These are phyloP conservation scores for Omphalotus guepiniiformis DNA, from an alignment of 768 basidiomycete genomes.

Conservation along the genomic window DNA sequence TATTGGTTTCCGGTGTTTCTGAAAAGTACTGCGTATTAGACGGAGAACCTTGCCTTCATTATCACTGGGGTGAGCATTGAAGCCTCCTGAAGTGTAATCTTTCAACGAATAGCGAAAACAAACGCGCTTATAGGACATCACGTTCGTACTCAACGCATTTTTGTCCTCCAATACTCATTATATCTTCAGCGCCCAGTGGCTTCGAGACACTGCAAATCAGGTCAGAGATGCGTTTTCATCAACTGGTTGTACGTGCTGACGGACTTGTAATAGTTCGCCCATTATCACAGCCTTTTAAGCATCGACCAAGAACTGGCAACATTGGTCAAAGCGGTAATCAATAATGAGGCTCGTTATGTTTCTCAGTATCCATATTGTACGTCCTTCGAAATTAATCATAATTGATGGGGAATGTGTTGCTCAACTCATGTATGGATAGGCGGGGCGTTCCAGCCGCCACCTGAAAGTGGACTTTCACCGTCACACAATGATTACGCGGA, in stretches of 20 bases:
- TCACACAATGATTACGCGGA: conserved; percentile 67
- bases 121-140: conserved; percentile 52
- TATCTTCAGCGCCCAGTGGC: conserved; percentile 61
- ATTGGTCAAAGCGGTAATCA: conserved; percentile 77
- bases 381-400: no score
- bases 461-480: conserved; percentile 63
- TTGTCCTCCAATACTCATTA: background rate
- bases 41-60: conserved; percentile 71
- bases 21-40: conserved; percentile 25
- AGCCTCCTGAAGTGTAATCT: conserved; percentile 1
- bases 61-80: conserved; percentile 60
- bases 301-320: conserved; percentile 55
- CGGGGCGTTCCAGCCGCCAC: conserved; percentile 77
- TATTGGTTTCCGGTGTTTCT: background rate
- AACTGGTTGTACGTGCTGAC: background rate
- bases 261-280: conserved; percentile 50
- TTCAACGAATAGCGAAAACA: background rate
- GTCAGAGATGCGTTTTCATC: conserved; percentile 30
- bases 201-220: conserved; percentile 79
- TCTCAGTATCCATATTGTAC: conserved; percentile 70
- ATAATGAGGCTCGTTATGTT: conserved; percentile 74
- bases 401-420: no score
- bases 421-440: conserved; percentile 24
- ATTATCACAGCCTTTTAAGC: conserved; percentile 58
- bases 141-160: conserved; percentile 38